Evolutionary conservation across 2,329 filamentous ascomycete species (phyloP), one percentile per base, ranked within the genome.

Genomic region (Fonsecaea pedrosoi): DNA sequence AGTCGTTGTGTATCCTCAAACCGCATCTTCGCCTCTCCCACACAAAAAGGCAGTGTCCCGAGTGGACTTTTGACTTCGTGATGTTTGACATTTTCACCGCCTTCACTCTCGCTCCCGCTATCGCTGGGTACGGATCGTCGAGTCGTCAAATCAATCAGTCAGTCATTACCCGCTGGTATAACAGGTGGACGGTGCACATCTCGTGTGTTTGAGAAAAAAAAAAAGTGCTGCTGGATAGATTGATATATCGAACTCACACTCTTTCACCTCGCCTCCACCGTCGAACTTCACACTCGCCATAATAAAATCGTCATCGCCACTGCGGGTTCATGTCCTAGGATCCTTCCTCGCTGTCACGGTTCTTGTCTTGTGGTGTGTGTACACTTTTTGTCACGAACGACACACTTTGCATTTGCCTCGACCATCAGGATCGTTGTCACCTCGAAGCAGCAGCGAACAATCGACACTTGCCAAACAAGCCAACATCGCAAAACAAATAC

Each of bases 1-100:
- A 54, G 53, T 6, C 30, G 54, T 45, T 61, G 63, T 65, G 58
- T 61, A 65, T 40, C 50, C 30, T 65, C 34, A 61, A 61, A 55
- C 45, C 34, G 38, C 59, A 45, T 21, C 48, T 21, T 54, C 38
- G 21, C 30, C 35, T 54, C 35, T 21, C 12, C 15, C 8, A 42
- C 6, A 45, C n/a, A 30, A 37, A 37, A n/a, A 32, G 30, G 45
- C 25, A 9, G 7, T 40, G 21, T 30, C 58, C 45, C 53, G 32
- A 21, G 12, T 10, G 13, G 5, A 38, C 8, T 12, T 12, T 54
- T 53, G 7, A 2, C 45, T 15, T 42, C n/a, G 25, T 30, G 25
- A n/a, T 38, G 45, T 40, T 42, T 61, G 45, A 25, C 59, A 12
- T 50, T 25, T 50, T 60, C 57, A 61, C 59, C 48, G 59, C 45